A percentile compares a stretch with the other conserved stretches of the same genome.
phyloP scores from a whole-genome alignment of 2,329 filamentous ascomycete species.

The Lizonia empirigonia region DNA sequence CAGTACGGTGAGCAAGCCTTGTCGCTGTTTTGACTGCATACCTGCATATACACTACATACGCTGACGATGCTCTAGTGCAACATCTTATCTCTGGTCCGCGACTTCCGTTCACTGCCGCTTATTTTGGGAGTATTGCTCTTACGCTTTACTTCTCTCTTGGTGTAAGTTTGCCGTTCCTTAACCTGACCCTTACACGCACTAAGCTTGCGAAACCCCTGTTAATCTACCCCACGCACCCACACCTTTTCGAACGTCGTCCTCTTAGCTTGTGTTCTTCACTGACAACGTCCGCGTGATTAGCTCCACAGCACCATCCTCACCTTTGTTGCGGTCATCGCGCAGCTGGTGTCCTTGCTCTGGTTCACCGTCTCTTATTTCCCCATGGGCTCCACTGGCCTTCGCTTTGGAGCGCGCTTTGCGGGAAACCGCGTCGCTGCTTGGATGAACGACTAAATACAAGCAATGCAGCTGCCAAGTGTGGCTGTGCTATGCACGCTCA shows the following conservation, averaged over 20 bases:
- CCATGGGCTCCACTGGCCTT: conserved; percentile 89
- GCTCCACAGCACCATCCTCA: conserved; percentile 81
- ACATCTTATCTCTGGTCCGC: conserved; percentile 82
- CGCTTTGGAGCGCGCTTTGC: conserved; percentile 87
- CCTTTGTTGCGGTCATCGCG: conserved; percentile 79
- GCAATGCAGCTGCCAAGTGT: not conserved
- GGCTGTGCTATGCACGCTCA: not conserved
- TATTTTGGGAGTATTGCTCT: conserved; percentile 93
- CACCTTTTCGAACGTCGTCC: conserved; percentile 40
- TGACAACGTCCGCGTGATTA: conserved; percentile 46
- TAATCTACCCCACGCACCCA: conserved; percentile 28
- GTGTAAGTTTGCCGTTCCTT: conserved; percentile 66
- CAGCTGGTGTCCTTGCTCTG: conserved; percentile 84
- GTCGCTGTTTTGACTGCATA: conserved; percentile 18
- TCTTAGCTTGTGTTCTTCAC: conserved; percentile 35
- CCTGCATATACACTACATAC: conserved; percentile 8
- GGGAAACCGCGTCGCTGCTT: conserved; percentile 79
- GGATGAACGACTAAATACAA: conserved; percentile 73
- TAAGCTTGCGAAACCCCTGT: conserved; percentile 33
- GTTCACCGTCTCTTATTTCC: conserved; percentile 98
- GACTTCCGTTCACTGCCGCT: conserved; percentile 88
- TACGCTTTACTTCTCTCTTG: conserved; percentile 89
- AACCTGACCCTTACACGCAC: conserved; percentile 21
- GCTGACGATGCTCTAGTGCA: conserved; percentile 55
- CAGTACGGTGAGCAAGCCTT: conserved; percentile 63